These are phyloP conservation scores for Zymoseptoria pseudotritici DNA, from an alignment of 2,329 filamentous ascomycete species.

Conservation along the genomic window DNA sequence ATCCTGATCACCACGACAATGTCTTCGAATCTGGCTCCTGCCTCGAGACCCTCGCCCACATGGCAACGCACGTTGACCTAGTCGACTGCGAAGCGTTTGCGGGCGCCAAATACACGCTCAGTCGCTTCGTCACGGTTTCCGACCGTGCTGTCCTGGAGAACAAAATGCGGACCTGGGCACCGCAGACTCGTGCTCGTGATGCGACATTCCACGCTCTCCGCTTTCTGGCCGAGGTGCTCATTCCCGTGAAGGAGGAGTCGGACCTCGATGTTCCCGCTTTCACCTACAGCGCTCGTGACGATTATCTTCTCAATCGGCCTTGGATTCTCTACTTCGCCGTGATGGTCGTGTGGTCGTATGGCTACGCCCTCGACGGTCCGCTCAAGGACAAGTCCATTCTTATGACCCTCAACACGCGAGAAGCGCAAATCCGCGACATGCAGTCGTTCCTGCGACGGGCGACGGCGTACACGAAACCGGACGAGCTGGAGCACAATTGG, in stretches of 20 bases:
- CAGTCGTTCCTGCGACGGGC: constrained; percentile 66
- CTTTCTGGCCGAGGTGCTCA: constrained; percentile 76
- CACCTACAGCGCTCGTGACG: constrained; percentile 73
- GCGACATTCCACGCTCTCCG: constrained; percentile 87
- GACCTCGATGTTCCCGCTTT: constrained; percentile 24
- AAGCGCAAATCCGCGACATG: constrained; percentile 71
- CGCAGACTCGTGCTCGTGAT: constrained; percentile 77
- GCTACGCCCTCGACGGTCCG: constrained; percentile 80
- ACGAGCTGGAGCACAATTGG: constrained; percentile 61
- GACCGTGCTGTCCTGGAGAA: constrained; percentile 74
- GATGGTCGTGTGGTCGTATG: constrained; percentile 91
- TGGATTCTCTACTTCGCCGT: constrained; percentile 95
- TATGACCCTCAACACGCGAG: constrained; percentile 47
- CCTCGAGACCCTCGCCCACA: constrained; percentile 87
- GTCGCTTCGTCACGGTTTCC: constrained; percentile 71
- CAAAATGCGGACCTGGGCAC: constrained; percentile 90
- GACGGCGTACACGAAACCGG: constrained; percentile 64
- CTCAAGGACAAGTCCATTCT: constrained; percentile 13
- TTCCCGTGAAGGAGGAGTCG: constrained; percentile 39
- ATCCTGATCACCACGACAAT: constrained; percentile 51
- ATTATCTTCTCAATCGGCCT: constrained; percentile 80
- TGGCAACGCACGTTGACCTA: constrained; percentile 96
- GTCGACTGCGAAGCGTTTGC: constrained; percentile 97
- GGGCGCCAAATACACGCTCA: constrained; percentile 74
- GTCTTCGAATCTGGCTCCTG: constrained; percentile 85